phyloP scores from a whole-genome alignment of 2,329 filamentous ascomycete species.

The Microdochium nivale region DNA sequence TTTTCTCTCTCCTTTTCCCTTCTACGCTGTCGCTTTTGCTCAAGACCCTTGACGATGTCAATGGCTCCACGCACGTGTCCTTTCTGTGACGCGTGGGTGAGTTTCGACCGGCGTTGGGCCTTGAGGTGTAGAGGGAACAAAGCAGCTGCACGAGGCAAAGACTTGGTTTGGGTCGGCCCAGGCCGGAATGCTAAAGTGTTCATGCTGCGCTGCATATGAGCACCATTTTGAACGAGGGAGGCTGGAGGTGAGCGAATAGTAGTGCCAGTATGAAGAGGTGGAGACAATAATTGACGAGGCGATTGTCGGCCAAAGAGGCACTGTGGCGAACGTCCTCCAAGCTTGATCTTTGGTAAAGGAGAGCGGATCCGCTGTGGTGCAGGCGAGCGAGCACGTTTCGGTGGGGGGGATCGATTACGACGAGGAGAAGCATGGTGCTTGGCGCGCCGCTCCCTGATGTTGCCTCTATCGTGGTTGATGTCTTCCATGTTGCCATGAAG shows the following conservation, averaged over 20 bases:
- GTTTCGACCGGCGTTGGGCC: constrained; percentile 25
- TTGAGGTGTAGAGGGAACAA: constrained; percentile 51
- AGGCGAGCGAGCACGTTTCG: constrained; percentile 38
- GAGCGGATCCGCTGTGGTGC: constrained; percentile 41
- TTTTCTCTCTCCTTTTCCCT: constrained; percentile 74
- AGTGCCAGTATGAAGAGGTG: constrained; percentile 47
- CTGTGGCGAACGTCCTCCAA: constrained; percentile 40
- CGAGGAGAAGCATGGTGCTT: constrained; percentile 51
- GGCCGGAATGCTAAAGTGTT: constrained; percentile 49
- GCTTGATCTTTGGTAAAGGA: constrained; percentile 38
- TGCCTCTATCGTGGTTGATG: constrained; percentile 49
- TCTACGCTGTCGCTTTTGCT: constrained; percentile 86
- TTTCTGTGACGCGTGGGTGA: constrained; percentile 28
- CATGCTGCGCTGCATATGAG: constrained; percentile 25
- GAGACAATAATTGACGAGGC: constrained; percentile 62
- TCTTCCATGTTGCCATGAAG: constrained; percentile 66
- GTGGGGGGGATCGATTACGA: constrained; percentile 48
- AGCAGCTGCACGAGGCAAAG: constrained; percentile 71
- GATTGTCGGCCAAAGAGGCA: constrained; percentile 59
- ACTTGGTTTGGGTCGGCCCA: constrained; percentile 70
- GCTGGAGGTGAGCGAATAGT: constrained; percentile 36
- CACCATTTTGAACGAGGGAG: constrained; percentile 8
- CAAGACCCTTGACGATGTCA: constrained; percentile 93
- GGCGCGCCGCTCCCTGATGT: constrained; percentile 34
- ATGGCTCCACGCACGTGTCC: constrained; percentile 83